Evolutionary conservation across 148 eudicot genomes (phyloP).

Genomic region (Cornus controversa): DNA sequence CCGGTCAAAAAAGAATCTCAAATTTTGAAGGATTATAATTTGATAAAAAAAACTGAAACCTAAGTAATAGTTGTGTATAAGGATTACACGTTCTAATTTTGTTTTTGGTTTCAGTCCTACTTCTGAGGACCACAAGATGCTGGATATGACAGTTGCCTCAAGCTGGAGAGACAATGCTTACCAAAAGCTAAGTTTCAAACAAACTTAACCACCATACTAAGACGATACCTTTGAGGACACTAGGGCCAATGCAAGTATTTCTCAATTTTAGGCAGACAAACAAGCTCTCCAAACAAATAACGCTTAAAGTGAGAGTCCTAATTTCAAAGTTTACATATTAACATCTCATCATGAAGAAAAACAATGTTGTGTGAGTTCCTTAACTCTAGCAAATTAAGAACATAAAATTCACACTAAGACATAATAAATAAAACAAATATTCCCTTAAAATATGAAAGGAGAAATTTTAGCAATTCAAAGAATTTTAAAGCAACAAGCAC

Average conservation of each 20-base stretch:
- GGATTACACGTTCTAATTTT: too few species aligned
- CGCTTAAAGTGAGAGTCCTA: background rate
- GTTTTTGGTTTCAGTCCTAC: too few species aligned
- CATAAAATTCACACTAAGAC: background rate
- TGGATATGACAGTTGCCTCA: too few species aligned
- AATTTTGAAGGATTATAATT: too few species aligned
- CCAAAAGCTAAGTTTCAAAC: too few species aligned
- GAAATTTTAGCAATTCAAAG: background rate
- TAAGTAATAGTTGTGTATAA: too few species aligned
- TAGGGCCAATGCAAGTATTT: too few species aligned
- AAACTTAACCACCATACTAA: too few species aligned
- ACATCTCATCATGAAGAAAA: background rate
- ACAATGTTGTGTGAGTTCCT: background rate
- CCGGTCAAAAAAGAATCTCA: background rate
- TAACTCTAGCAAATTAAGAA: background rate
- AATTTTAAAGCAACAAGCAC: background rate
- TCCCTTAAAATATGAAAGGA: background rate
- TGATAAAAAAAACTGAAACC: too few species aligned
- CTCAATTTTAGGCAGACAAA: background rate
- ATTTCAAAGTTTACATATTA: background rate
- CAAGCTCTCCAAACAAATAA: background rate
- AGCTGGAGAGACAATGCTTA: too few species aligned
- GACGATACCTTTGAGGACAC: background rate
- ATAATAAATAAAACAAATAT: background rate
- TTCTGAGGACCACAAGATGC: too few species aligned